Evolutionary conservation across 179 eudicot species (phyloP).

Genomic region (Spinacia oleracea): DNA sequence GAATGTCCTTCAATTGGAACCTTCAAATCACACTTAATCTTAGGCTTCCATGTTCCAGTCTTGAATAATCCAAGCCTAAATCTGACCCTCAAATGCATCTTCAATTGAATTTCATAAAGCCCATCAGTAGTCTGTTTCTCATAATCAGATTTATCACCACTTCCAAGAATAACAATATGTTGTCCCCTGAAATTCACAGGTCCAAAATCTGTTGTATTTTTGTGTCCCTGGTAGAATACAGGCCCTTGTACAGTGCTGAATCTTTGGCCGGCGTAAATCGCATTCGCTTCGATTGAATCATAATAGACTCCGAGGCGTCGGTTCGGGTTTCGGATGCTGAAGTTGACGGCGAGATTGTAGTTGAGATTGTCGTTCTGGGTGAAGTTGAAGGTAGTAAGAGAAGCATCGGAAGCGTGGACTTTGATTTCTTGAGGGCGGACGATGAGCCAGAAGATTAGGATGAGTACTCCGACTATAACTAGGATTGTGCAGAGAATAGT

Average conservation of each 20-base stretch:
- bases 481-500: slow-evolving; percentile 41
- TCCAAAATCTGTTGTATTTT: slow-evolving; percentile 48
- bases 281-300: slow-evolving; percentile 61
- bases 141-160: slow-evolving; percentile 27
- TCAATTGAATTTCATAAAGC: slow-evolving; percentile 46
- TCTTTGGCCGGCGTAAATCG: slow-evolving; percentile 52
- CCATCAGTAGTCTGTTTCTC: slow-evolving; percentile 42
- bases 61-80: slow-evolving; percentile 57
- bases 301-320: slow-evolving; percentile 64
- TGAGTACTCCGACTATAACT: slow-evolving; percentile 25
- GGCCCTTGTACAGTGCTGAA: slow-evolving; percentile 20
- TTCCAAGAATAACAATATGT: slow-evolving; percentile 33
- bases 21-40: slow-evolving; percentile 65
- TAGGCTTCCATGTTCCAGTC: slow-evolving; percentile 58
- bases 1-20: slow-evolving; percentile 53
- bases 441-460: slow-evolving; percentile 50
- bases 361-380: slow-evolving; percentile 40
- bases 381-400: slow-evolving; percentile 50
- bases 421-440: slow-evolving; percentile 58
- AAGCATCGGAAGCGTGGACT: slow-evolving; percentile 48
- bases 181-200: slow-evolving; percentile 44
- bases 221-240: slow-evolving; percentile 57
- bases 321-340: slow-evolving; percentile 71
- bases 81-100: slow-evolving; percentile 49
- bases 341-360: slow-evolving; percentile 61